Evolutionary conservation across 495 filamentous ascomycete genomes (phyloP), one percentile per base, ranked within the genome.

Genomic region (Astrocystis sublimbata): DNA sequence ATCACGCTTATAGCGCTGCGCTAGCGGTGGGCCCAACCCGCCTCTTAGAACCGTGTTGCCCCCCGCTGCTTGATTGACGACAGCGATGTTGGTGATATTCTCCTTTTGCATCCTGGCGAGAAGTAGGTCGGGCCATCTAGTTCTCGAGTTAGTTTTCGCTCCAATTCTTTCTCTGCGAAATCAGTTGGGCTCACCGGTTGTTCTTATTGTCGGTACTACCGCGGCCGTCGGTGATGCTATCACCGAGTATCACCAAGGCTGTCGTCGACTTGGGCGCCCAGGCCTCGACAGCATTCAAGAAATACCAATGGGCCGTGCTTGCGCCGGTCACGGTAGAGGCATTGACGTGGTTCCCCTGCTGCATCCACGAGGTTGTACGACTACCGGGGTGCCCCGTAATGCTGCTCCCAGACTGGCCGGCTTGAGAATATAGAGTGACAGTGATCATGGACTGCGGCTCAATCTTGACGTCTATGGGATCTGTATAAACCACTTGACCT

Each of bases 211-310:
- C 85, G 36, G 75, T 81, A 70, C 85, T 88, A 30, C 84, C 84
- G 2, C 86, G 78, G 0, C 89, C 89, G 65, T 91, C 89, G 5
- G 88, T 91, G 65, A 92, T 90, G 64, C 85, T 88, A 68, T 92
- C 89, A 4, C 89, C 88, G 5, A 92, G 76, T 28, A 92, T 83
- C 3, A 81, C 79, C 35, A 90, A 80, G 8, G 80, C 78, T 10
- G 71, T 65, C 5, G 74, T 70, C 28, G 77, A 51, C 7, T 67
- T 64, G 0, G 84, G 79, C 3, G 76, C 71, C 71, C 78, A 82
- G 6, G 79, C 87, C 68, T 91, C 88, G 24, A 90, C 74, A 1
- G 77, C 81, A 26, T 76, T 83, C 41, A 89, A 68, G 55, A 86
- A 90, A 53, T 81, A 83, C 88, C 88, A 83, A 58, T 83, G 80